Evolutionary conservation across 345 rosid species (phyloP).

Genomic region (Kandelia obovata): DNA sequence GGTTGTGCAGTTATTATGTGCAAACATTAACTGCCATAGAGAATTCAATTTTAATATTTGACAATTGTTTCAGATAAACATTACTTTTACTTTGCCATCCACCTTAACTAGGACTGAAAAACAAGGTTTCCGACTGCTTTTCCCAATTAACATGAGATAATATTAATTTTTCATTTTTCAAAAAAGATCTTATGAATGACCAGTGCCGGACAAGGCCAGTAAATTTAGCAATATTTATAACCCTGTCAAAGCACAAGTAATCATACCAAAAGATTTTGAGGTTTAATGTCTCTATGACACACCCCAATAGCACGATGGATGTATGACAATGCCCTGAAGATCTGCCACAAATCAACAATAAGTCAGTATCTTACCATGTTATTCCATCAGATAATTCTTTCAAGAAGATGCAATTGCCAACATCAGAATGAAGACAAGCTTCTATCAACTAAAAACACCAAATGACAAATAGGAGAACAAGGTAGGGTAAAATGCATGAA

Average conservation of each 20-base stretch:
- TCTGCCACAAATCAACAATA: constrained; percentile 46
- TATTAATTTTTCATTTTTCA: neutral
- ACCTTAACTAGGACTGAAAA: neutral
- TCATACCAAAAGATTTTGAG: constrained; percentile 93
- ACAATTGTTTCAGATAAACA: neutral
- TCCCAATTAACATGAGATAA: neutral
- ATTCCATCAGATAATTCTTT: neutral
- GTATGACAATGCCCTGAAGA: constrained; percentile 86
- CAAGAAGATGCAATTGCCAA: neutral
- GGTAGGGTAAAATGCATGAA: neutral
- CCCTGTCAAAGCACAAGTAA: neutral
- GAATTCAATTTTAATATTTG: neutral
- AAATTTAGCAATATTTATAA: neutral
- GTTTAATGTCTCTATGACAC: constrained; percentile 96
- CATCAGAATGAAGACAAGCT: neutral
- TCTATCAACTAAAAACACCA: neutral
- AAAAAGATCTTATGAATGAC: neutral
- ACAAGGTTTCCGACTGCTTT: neutral
- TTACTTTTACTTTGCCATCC: neutral
- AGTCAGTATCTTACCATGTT: constrained; percentile 3
- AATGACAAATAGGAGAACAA: neutral
- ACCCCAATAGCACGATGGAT: constrained; percentile 83
- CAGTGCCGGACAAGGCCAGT: too few relatives aligned
- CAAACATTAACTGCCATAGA: neutral
- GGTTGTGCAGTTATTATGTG: too few relatives aligned